Conservation (phyloP, 495 filamentous ascomycete genomes). For the Penicillium samsonianum region DNA sequence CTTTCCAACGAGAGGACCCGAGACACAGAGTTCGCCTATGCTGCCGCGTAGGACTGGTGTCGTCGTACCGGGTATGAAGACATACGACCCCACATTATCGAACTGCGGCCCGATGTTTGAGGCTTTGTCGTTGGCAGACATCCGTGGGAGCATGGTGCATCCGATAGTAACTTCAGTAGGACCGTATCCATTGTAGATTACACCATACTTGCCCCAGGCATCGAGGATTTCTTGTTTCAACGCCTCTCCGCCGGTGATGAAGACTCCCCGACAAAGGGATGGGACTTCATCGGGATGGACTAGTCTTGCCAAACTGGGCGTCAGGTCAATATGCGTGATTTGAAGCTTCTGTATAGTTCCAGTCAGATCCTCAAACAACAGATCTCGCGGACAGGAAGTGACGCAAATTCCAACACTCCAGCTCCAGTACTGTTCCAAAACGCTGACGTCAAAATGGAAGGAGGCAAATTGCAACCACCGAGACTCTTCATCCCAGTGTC, state of each 20-base stretch:
- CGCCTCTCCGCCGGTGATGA: constrained; percentile 46
- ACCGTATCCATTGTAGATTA: constrained; percentile 60
- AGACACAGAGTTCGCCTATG: constrained; percentile 84
- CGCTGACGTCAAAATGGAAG: constrained; percentile 86
- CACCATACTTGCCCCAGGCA: constrained; percentile 44
- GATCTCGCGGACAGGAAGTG: constrained; percentile 71
- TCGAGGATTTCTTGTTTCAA: constrained; percentile 49
- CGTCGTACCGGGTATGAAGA: constrained; percentile 70
- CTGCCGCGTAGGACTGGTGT: constrained; percentile 72
- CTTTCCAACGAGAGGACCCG: constrained; percentile 80
- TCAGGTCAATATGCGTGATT: constrained; percentile 84
- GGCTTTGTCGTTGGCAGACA: constrained; percentile 68
- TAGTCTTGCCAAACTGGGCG: constrained; percentile 47
- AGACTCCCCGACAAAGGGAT: constrained; percentile 38
- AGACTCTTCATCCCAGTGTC: constrained; percentile 60
- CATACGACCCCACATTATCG: constrained; percentile 77
- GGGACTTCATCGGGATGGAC: constrained; percentile 41
- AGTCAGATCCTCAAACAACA: constrained; percentile 75
- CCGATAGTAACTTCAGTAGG: constrained; percentile 93
- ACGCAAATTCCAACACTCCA: constrained; percentile 84
- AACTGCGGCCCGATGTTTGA: constrained; percentile 87
- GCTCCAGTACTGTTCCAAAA: constrained; percentile 86
- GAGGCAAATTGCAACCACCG: constrained; percentile 86
- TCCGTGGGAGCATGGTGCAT: constrained; percentile 68
- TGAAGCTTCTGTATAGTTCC: constrained; percentile 64